Percentiles rank a stretch among this genome's conserved stretches.
Evolutionary conservation across 1,284 basidiomycete genomes (phyloP).

Genomic region (Moniliella sp.): DNA sequence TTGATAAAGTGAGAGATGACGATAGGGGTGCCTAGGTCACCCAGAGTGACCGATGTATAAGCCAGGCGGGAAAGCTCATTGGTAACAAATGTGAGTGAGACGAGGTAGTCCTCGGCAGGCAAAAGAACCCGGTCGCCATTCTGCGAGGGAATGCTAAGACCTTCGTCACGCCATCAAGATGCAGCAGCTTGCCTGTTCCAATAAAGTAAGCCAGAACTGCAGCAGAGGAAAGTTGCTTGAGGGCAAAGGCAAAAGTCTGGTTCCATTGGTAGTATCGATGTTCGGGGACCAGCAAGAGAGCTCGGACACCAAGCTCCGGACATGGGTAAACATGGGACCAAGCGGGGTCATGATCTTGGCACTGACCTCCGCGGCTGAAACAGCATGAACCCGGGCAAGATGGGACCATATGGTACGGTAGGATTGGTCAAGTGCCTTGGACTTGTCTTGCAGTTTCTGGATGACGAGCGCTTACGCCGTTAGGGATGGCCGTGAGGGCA

Average conservation of each 20-base stretch:
- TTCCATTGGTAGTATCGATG: neutral
- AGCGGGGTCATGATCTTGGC: neutral
- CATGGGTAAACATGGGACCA: neutral
- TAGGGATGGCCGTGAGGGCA: neutral
- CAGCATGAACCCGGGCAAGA: neutral
- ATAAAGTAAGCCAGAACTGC: neutral
- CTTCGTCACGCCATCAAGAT: neutral
- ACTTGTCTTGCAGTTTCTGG: neutral
- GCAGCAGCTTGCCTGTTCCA: neutral
- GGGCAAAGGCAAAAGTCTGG: neutral
- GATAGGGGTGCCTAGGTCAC: slow-evolving; percentile 19
- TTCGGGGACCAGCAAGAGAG: neutral
- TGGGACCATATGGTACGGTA: neutral
- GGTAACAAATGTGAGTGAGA: slow-evolving; percentile 15
- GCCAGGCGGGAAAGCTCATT: slow-evolving; percentile 17
- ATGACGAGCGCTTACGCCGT: neutral
- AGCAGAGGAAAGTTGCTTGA: neutral
- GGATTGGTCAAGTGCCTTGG: neutral
- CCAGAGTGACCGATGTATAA: slow-evolving; percentile 10
- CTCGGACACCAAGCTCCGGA: neutral
- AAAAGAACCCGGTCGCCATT: slow-evolving; percentile 6
- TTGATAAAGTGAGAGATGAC: slow-evolving; percentile 21
- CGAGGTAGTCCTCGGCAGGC: slow-evolving; percentile 23
- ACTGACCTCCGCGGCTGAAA: neutral
- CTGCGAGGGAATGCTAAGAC: neutral